Evolutionary conservation across 306 rosid species (phyloP), one percentile per base, ranked within the genome.

Genomic region (Acacia crassicarpa): DNA sequence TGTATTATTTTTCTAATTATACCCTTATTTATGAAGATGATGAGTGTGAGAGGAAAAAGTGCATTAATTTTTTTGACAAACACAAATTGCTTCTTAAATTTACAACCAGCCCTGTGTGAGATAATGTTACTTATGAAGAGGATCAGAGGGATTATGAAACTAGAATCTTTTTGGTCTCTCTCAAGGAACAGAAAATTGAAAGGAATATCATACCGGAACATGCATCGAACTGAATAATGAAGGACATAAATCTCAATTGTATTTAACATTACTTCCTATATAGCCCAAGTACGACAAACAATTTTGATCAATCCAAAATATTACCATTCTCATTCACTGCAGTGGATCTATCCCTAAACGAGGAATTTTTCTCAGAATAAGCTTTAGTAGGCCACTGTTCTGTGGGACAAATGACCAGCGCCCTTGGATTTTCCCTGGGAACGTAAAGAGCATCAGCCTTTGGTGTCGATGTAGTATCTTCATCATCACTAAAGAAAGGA

Each of bases 391-490:
- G 94, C 94, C 94, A 89, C 82, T 90, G 98, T 74, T 96, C 99
- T 79, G 84, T 81, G 27, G 97, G 97, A 77, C 90, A 86, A 83
- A 96, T 94, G 77, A 96, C 91, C 78, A 96, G 91, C 19, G 97
- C 91, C 91, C 99, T 92, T n/a, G 99, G 99, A 77, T 96, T 96
- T 86, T 96, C 99, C 84, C 99, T 91, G 46, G 98, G 97, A 88
- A 91, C 86, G 80, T 93, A 94, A 75, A 93, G 92, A 69, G 96
- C 97, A 87, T 96, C 98, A 4, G 97, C 97, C 90, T 92, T 96
- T 23, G 98, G 99, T 14, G 98, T 93, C 65, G 87, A 84, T 16
- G 91, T 85, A 40, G 90, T 90, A 72, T 91, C 95, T 80, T 92
- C 97, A 54, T 92, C 99, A 46, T 96, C 97, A 82, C 90, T 89